Evolutionary conservation across 345 rosid genomes (phyloP).

Genomic region (Hypericum perforatum): DNA sequence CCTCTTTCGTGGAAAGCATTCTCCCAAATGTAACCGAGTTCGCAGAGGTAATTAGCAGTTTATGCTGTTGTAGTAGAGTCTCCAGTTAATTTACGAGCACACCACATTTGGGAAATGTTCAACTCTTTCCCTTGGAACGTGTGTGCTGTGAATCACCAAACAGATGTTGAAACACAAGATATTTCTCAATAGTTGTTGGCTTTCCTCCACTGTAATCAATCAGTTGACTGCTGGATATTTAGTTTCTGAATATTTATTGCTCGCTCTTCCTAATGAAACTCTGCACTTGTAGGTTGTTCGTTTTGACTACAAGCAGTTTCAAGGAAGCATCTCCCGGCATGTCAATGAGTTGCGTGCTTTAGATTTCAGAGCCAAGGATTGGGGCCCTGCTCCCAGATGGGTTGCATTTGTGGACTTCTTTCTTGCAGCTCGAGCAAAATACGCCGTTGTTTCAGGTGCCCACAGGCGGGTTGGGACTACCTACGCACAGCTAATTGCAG

Average conservation of each 20-base stretch:
- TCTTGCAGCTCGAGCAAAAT: conserved; percentile 79
- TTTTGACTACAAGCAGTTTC: conserved; percentile 65
- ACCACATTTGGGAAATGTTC: no score
- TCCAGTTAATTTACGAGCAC: no score
- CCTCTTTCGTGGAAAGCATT: conserved; percentile 49
- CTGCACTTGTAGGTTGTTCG: conserved; percentile 51
- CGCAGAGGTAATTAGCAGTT: conserved; percentile 59
- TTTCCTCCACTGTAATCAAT: neutral
- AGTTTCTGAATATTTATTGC: neutral
- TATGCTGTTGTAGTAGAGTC: no score
- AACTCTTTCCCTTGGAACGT: no score
- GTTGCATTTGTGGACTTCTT: conserved; percentile 98
- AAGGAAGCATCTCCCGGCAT: conserved; percentile 42
- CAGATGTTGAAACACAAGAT: no score
- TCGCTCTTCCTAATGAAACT: conserved; percentile 6
- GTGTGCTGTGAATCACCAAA: no score
- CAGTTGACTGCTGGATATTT: neutral
- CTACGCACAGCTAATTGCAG: conserved; percentile 81
- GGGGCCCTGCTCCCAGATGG: conserved; percentile 99
- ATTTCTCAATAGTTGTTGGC: no score
- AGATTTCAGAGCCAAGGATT: conserved; percentile 76
- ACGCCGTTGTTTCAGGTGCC: conserved; percentile 77
- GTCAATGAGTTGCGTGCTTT: conserved; percentile 29
- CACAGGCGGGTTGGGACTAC: conserved; percentile 89
- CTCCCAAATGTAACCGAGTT: conserved; percentile 42